A percentile compares a stretch with the other conserved stretches of the same genome.
These are phyloP conservation scores for Calonectria naviculata DNA, from an alignment of 2,329 filamentous ascomycete species.

Conservation along the genomic window DNA sequence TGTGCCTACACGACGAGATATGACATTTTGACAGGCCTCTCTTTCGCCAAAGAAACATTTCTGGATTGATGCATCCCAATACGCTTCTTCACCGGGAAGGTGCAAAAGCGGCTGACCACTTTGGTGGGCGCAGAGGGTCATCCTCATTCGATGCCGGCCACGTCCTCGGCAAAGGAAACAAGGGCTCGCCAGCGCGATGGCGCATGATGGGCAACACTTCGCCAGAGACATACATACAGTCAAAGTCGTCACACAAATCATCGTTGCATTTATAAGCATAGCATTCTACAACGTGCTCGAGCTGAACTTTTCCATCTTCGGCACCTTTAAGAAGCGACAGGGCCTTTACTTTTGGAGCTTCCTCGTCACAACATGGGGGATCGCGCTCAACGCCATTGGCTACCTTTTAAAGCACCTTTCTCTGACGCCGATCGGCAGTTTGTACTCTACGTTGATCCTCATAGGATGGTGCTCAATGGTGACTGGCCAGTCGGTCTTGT, in stretches of 20 bases:
- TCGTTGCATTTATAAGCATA: background rate
- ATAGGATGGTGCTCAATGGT: slow-evolving; percentile 59
- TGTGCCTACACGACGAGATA: background rate
- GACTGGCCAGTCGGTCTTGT: slow-evolving; percentile 69
- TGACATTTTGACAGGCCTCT: background rate
- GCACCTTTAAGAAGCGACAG: background rate
- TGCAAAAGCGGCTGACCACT: background rate
- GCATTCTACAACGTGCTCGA: background rate
- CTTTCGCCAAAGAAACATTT: too few species aligned
- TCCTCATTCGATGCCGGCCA: background rate
- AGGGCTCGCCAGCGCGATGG: background rate
- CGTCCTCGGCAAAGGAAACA: background rate
- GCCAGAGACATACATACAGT: background rate
- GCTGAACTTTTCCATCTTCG: background rate
- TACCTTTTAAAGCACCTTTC: slow-evolving; percentile 54
- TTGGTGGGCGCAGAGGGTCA: background rate
- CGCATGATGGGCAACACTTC: background rate
- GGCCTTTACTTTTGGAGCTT: slow-evolving; percentile 49
- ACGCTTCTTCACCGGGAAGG: background rate
- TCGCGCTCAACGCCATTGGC: slow-evolving; percentile 50
- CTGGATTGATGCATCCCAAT: background rate
- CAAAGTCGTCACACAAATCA: background rate
- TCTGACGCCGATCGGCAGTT: slow-evolving; percentile 10
- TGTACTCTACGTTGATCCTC: slow-evolving; percentile 40
- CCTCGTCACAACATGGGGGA: slow-evolving; percentile 44